Evolutionary conservation across 805 yeast genomes (phyloP).

Genomic region (Nakazawaea populi): DNA sequence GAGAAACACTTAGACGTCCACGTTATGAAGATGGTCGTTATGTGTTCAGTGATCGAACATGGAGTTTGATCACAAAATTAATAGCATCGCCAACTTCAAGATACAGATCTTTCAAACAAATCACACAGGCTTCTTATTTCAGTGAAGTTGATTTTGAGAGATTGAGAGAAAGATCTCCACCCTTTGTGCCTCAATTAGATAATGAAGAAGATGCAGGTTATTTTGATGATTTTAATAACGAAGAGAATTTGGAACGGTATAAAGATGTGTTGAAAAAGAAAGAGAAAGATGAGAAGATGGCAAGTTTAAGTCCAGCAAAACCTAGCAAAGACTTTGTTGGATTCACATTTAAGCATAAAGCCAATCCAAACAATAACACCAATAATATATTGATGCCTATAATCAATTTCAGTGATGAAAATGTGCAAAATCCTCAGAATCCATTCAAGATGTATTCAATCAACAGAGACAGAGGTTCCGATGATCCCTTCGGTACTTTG

Average conservation of each 20-base stretch:
- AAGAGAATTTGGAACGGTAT: constrained; percentile 95
- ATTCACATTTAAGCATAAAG: constrained; percentile 88
- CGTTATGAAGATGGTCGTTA: constrained; percentile 85
- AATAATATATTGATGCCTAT: constrained; percentile 26
- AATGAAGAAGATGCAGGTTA: constrained; percentile 98
- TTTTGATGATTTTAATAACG: constrained; percentile 95
- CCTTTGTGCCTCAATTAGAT: constrained; percentile 94
- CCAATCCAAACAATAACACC: constrained; percentile 45
- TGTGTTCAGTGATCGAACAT: constrained; percentile 93
- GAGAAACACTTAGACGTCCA: constrained; percentile 81
- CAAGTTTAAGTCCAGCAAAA: constrained; percentile 55
- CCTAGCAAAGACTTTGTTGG: constrained; percentile 81
- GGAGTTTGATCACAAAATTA: constrained; percentile 78
- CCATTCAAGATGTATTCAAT: not conserved
- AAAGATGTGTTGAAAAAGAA: constrained; percentile 95
- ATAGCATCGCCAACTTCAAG: constrained; percentile 78
- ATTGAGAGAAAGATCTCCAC: constrained; percentile 72
- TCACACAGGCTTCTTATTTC: constrained; percentile 75
- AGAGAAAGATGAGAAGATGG: constrained; percentile 73
- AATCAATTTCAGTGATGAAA: constrained; percentile 16
- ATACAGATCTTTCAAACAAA: constrained; percentile 73
- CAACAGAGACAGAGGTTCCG: constrained; percentile 17
- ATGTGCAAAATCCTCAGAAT: not conserved
- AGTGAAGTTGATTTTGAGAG: constrained; percentile 75
- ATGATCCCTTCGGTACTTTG: constrained; percentile 30